A percentile compares a stretch with the other conserved stretches of the same genome.
phyloP scores from a whole-genome alignment of 148 eudicot species.

The Silene uniflora region DNA sequence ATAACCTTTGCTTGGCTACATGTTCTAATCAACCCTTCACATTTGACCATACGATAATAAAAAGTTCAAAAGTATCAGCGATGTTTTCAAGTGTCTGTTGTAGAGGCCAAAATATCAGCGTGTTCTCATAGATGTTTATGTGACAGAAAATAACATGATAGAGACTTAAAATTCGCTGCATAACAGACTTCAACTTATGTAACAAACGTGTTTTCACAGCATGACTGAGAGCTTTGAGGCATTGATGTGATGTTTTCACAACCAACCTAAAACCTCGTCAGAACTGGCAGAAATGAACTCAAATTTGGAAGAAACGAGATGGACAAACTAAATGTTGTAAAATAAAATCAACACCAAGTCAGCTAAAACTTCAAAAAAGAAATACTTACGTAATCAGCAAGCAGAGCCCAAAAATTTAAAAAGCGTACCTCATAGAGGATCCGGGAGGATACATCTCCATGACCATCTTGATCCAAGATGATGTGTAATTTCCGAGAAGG shows the following conservation, averaged over 20 bases:
- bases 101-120: neutral
- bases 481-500: slow-evolving; percentile 40
- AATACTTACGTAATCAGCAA: neutral
- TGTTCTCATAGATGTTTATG: neutral
- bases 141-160: neutral
- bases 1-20: too few species aligned
- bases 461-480: slow-evolving; percentile 76
- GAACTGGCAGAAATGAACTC: too few species aligned
- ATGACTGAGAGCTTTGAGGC: too few species aligned
- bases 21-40: too few species aligned
- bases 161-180: neutral
- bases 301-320: too few species aligned
- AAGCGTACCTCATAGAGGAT: slow-evolving; percentile 59
- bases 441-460: slow-evolving; percentile 80
- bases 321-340: neutral
- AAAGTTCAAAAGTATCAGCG: neutral
- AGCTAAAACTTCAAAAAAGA: neutral
- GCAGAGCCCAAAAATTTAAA: neutral
- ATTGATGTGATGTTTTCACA: too few species aligned
- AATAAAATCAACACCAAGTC: neutral
- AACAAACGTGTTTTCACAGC: neutral
- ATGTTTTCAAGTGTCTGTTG: neutral
- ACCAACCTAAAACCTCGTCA: too few species aligned
- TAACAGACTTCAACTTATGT: neutral
- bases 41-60: neutral